Base-by-base conservation (phyloP, 129 eudicot species). In the Flaveria bidentis region DNA sequence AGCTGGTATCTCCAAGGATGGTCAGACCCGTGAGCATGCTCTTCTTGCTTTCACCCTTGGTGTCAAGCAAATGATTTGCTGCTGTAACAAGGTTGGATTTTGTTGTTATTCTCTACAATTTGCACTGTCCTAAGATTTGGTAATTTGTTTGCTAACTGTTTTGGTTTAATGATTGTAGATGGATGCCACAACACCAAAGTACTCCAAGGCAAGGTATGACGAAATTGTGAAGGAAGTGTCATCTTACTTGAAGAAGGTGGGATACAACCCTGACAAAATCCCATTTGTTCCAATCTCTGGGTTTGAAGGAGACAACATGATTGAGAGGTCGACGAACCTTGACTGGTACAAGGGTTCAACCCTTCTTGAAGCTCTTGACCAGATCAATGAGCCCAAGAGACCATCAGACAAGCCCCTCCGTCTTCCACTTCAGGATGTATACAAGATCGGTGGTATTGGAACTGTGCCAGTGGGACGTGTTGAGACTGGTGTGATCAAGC, bases 41-140 rank as follows among this genome's bases (percentile, higher is more conserved):
- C 79, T 86, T 3, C 90, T 86, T 74, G 87, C 90, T 41, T 86
- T 86, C 79, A 86, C 90, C 6, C 90, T 86, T 80, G 90, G 90
- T 73, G 90, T 86, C 66, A 86, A 71, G 80, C 90, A 86, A 50
- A 86, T 86, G 87, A 86, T 86, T 10, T 86, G 89, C 64, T 76
- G 82, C 39, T 80, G 84, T 71, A 84, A 84, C 60, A 84, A 84
- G 87, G 87, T 84, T 12, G 36, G 9, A 60, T 4, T 5, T 0
- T n/a, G 23, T 33, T 12, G 1, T 51, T 10, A 1, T 51, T 67
- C 22, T 26, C 6, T 2, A 6, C 4, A 14, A n/a, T 20, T 33
- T 36, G 13, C 2, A 16, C 23, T 44, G 6, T 13, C 49, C 10
- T 17, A 9, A n/a, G 1, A 14, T 8, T 11, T 14, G 26, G 6